Conservation (phyloP, 345 rosid species). For the Cardamine resedifolia region DNA sequence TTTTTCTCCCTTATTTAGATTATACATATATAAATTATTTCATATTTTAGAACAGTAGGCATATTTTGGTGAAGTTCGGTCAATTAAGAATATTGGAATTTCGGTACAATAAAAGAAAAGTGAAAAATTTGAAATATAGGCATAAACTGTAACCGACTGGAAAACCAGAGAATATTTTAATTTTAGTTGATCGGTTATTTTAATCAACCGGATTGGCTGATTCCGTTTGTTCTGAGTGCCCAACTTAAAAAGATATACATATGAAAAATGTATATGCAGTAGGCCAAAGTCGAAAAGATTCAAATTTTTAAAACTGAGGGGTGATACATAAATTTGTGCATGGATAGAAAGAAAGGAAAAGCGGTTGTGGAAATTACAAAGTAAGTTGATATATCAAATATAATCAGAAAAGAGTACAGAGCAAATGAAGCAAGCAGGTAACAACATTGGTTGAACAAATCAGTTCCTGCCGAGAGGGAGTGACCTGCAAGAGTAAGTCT, state of each 20-base stretch:
- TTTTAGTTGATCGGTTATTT: neutral
- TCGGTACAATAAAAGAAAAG: neutral
- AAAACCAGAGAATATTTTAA: neutral
- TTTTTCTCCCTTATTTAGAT: too few species aligned
- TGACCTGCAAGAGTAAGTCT: constrained; percentile 81
- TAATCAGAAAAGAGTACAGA: neutral
- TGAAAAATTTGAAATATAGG: neutral
- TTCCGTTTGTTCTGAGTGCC: neutral
- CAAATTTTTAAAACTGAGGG: neutral
- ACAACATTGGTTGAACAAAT: constrained; percentile 17
- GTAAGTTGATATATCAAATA: constrained; percentile 8
- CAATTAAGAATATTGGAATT: neutral
- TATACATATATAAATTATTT: too few species aligned
- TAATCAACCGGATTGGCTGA: neutral
- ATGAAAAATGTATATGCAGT: neutral
- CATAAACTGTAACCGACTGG: neutral
- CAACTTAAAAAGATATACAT: neutral
- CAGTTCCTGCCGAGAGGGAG: constrained; percentile 86
- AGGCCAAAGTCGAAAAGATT: neutral
- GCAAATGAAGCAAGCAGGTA: constrained; percentile 5
- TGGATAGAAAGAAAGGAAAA: neutral
- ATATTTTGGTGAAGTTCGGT: neutral
- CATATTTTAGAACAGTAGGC: too few species aligned
- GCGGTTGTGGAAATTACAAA: constrained; percentile 20
- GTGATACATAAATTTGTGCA: neutral